A percentile compares a stretch with the other conserved stretches of the same genome.
Evolutionary conservation across 257 asterid genomes (phyloP).

Genomic region (Solanum acaule): DNA sequence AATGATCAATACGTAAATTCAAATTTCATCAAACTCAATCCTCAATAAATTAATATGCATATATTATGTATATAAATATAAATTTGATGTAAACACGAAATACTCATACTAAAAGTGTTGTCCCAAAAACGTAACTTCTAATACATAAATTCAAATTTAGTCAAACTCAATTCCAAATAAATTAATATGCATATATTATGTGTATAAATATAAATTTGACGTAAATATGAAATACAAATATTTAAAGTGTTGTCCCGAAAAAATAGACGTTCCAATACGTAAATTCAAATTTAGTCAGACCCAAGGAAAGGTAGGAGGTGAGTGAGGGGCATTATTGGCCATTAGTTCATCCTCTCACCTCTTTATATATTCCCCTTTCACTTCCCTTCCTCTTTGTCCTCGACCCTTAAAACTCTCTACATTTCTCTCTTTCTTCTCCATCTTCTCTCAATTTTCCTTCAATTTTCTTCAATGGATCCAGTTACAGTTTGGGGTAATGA

Average conservation of each 20-base stretch:
- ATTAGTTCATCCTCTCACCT: neutral
- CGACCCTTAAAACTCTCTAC: neutral
- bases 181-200: neutral
- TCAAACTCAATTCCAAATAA: no score
- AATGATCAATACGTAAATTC: neutral
- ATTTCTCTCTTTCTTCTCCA: neutral
- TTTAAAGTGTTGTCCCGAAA: rapidly evolving
- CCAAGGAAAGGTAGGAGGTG: neutral
- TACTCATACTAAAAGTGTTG: neutral
- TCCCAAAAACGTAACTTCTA: neutral
- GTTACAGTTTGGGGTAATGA: slow-evolving; percentile 34
- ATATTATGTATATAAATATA: neutral
- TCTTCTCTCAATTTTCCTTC: neutral
- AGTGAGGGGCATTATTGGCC: neutral
- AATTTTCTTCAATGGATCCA: slow-evolving; percentile 25
- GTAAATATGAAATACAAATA: no score
- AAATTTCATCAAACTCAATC: neutral
- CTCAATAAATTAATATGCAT: no score
- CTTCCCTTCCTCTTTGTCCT: neutral
- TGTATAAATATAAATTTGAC: no score
- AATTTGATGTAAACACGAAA: no score
- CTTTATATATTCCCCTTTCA: neutral
- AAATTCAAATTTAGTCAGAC: neutral
- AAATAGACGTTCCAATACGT: rapidly evolving
- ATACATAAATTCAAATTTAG: neutral